Conservation (phyloP, 2,329 filamentous ascomycete genomes). For the Phoma herbarum region DNA sequence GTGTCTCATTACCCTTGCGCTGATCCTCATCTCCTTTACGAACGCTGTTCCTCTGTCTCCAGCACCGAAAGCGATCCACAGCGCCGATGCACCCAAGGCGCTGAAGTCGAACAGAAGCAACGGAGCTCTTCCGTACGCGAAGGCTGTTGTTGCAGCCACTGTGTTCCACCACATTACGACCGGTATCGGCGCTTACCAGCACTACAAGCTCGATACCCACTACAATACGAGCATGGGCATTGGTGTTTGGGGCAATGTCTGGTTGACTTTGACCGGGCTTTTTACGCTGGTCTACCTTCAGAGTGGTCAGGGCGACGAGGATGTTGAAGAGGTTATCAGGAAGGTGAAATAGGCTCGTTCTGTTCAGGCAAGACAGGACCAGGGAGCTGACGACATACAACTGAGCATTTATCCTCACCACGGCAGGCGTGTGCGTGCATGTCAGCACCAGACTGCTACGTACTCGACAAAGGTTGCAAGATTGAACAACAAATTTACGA, state of each 20-base stretch:
- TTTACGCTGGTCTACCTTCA: conserved; percentile 26
- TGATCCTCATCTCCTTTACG: conserved; percentile 35
- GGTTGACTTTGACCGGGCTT: conserved; percentile 32
- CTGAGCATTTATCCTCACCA: neutral
- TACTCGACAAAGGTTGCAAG: neutral
- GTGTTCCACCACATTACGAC: conserved; percentile 37
- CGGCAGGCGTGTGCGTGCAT: neutral
- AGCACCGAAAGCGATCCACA: conserved; percentile 12
- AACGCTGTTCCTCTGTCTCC: conserved; percentile 30
- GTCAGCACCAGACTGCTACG: neutral
- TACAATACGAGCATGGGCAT: conserved; percentile 38
- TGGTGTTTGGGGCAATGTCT: conserved; percentile 39
- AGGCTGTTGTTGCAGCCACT: conserved; percentile 34
- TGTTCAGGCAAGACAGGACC: too few relatives aligned
- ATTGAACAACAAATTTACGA: neutral
- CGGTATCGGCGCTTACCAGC: conserved; percentile 35
- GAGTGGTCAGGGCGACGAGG: conserved; percentile 21
- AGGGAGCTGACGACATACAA: neutral
- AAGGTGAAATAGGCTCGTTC: neutral
- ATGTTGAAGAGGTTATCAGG: neutral
- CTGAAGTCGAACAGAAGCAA: conserved; percentile 9
- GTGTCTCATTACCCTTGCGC: conserved; percentile 38
- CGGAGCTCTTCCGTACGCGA: conserved; percentile 29
- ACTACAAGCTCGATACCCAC: conserved; percentile 37
- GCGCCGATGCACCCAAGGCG: conserved; percentile 11